phyloP scores from a whole-genome alignment of 75 land plant genomes.

The Cunninghamia lanceolata region DNA sequence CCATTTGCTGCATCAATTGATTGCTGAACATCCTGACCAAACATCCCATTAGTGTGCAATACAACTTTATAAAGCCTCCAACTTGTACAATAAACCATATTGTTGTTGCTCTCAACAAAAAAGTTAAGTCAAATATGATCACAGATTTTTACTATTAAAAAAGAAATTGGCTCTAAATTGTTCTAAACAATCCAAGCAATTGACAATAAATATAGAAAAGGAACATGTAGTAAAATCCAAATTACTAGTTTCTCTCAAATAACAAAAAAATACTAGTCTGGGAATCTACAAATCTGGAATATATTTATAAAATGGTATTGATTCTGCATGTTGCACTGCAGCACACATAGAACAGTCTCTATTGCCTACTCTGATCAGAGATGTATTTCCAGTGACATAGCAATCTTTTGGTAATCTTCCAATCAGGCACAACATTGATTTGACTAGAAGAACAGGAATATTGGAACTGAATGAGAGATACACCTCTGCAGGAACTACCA shows the following conservation, averaged over 20 bases:
- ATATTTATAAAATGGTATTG: background rate
- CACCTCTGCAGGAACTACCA: background rate
- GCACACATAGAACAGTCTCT: background rate
- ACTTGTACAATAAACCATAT: background rate
- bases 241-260: background rate
- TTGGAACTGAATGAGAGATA: background rate
- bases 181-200: background rate
- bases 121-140: background rate
- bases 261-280: background rate
- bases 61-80: background rate
- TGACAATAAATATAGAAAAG: background rate
- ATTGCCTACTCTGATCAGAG: background rate
- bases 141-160: background rate
- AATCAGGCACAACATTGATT: constrained; percentile 1
- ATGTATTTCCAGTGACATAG: background rate
- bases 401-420: background rate
- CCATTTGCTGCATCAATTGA: background rate
- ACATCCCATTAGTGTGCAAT: background rate
- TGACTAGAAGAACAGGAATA: background rate
- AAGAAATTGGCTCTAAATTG: background rate
- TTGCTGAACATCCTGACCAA: background rate
- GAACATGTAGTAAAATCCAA: background rate
- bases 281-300: background rate
- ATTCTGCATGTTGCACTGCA: background rate
- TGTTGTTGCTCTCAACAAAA: background rate